Conservation (phyloP, 805 yeast species). For the Metschnikowia sp. region DNA sequence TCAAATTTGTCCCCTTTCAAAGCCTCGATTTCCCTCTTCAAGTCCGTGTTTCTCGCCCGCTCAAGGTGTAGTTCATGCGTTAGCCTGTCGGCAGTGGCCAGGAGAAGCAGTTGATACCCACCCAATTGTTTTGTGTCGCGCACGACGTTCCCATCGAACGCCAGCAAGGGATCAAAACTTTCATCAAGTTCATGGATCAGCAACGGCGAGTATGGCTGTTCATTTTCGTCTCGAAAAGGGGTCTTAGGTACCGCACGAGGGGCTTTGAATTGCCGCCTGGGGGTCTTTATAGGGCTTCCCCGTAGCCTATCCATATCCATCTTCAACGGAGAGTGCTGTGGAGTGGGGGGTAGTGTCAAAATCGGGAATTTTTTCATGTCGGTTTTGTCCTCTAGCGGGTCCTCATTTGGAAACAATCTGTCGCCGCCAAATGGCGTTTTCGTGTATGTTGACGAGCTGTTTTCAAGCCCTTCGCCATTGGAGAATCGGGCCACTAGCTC, state of each 20-base stretch:
- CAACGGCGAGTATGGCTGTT: slow-evolving; percentile 1
- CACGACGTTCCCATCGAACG: not conserved
- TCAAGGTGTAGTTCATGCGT: slow-evolving; percentile 16
- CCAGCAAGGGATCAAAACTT: not conserved
- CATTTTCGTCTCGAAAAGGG: not conserved
- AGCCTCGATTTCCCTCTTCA: slow-evolving; percentile 8
- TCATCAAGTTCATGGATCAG: slow-evolving; percentile 1
- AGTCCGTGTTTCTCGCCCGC: not conserved
- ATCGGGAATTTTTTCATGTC: not conserved
- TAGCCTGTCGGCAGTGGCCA: slow-evolving; percentile 28
- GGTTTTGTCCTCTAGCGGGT: slow-evolving; percentile 9
- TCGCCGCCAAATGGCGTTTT: slow-evolving; percentile 7
- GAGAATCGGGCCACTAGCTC: slow-evolving; percentile 13
- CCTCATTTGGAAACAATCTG: not conserved
- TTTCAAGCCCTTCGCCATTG: not conserved
- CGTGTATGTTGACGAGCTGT: not conserved
- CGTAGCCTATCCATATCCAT: slow-evolving; percentile 9
- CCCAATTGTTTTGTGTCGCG: slow-evolving; percentile 23
- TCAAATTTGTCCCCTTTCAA: not conserved
- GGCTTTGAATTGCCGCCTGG: slow-evolving; percentile 5
- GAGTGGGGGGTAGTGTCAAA: slow-evolving; percentile 10
- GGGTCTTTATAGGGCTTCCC: slow-evolving; percentile 14
- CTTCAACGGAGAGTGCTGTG: slow-evolving; percentile 9
- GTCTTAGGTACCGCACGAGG: not conserved
- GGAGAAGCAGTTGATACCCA: slow-evolving; percentile 24